Percentiles rank a stretch among this genome's conserved stretches.
Evolutionary conservation across 2,329 filamentous ascomycete genomes (phyloP).

Genomic region (Pyrenophora graminea): DNA sequence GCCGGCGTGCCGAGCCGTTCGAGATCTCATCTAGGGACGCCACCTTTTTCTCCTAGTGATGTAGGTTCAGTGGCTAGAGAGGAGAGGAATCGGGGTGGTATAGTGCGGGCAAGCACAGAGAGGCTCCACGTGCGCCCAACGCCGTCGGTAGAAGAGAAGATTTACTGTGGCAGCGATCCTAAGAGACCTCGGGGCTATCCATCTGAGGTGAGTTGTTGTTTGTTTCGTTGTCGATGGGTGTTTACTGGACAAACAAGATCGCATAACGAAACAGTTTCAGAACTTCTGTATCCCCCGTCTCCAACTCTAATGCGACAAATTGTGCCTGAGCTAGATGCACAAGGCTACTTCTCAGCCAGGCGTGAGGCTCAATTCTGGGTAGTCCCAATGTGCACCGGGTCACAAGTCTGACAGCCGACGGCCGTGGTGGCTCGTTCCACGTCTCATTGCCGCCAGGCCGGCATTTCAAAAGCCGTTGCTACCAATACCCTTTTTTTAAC

Average conservation of each 20-base stretch:
- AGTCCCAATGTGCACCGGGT: not conserved
- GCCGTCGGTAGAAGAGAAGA: constrained; percentile 29
- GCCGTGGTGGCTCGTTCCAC: constrained; percentile 5
- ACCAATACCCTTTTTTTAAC: not conserved
- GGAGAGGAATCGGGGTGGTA: constrained; percentile 24
- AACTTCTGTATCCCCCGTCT: constrained; percentile 14
- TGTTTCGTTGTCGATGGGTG: constrained; percentile 22
- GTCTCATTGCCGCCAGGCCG: not conserved
- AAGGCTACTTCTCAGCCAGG: not conserved
- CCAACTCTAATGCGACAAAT: constrained; percentile 18
- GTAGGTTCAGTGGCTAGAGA: constrained; percentile 22
- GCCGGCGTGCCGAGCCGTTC: constrained; percentile 24
- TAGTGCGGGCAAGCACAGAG: constrained; percentile 4
- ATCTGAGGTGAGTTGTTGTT: constrained; percentile 38
- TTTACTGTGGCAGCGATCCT: constrained; percentile 12
- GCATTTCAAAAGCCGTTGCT: constrained; percentile 1
- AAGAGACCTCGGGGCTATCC: constrained; percentile 19
- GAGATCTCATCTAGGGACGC: constrained; percentile 22
- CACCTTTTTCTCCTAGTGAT: constrained; percentile 29
- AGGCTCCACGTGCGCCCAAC: constrained; percentile 21
- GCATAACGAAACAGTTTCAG: constrained; percentile 38
- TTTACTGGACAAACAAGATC: constrained; percentile 23
- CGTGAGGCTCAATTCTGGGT: not conserved
- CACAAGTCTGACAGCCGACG: not conserved
- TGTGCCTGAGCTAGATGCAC: constrained; percentile 26